phyloP scores from a whole-genome alignment of 192 early-diverging fungal species.

The Gaertneriomyces sp. region DNA sequence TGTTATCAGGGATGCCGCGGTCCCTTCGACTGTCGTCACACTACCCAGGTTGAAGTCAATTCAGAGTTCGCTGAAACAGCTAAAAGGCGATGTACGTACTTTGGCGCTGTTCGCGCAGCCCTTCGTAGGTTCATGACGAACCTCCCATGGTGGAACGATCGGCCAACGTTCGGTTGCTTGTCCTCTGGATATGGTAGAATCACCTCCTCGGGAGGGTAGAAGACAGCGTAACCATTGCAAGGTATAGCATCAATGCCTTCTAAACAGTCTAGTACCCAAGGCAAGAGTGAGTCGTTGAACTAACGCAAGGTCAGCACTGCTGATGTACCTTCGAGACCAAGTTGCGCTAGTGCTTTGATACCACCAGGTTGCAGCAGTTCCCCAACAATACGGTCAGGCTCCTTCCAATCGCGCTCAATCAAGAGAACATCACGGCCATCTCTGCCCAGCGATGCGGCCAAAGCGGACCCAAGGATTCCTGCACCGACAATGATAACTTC shows the following conservation, averaged over 20 bases:
- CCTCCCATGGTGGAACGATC: slow-evolving; percentile 91
- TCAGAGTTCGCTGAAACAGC: neutral
- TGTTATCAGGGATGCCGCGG: slow-evolving; percentile 64
- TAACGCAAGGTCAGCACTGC: neutral
- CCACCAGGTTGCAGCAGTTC: slow-evolving; percentile 96
- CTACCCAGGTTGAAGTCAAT: slow-evolving; percentile 33
- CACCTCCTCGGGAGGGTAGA: slow-evolving; percentile 58
- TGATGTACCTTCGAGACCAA: slow-evolving; percentile 65
- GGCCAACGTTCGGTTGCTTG: slow-evolving; percentile 55
- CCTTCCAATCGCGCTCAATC: slow-evolving; percentile 81
- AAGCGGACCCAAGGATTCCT: slow-evolving; percentile 87
- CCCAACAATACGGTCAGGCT: slow-evolving; percentile 97
- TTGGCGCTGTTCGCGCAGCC: slow-evolving; percentile 45
- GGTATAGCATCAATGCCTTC: slow-evolving; percentile 82
- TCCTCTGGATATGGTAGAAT: slow-evolving; percentile 70
- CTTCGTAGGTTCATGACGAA: slow-evolving; percentile 82
- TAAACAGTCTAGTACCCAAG: slow-evolving; percentile 54
- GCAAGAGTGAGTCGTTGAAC: neutral
- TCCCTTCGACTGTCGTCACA: slow-evolving; percentile 74
- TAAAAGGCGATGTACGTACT: slow-evolving; percentile 2
- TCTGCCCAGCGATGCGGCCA: slow-evolving; percentile 71
- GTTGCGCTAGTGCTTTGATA: slow-evolving; percentile 68
- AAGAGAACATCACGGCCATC: slow-evolving; percentile 70
- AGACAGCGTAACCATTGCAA: slow-evolving; percentile 83
- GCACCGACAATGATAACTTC: slow-evolving; percentile 87